Percentiles rank a stretch among this genome's conserved stretches.
Conservation (phyloP, 2,329 filamentous ascomycete genomes). For the Trichoderma semiorbis region DNA sequence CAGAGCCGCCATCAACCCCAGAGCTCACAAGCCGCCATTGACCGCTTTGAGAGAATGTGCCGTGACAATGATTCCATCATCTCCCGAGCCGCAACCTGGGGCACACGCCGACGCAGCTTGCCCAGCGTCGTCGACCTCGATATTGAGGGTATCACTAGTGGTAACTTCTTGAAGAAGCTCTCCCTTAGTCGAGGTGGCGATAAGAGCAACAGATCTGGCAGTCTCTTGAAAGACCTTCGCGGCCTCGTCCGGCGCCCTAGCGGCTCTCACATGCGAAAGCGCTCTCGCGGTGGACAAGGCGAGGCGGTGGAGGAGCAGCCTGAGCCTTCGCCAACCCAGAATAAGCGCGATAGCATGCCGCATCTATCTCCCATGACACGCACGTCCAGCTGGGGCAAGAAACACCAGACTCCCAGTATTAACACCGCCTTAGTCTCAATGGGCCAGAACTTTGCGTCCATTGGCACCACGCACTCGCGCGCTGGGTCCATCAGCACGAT, state of each 20-base stretch:
- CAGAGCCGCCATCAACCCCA: slow-evolving; percentile 43
- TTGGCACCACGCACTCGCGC: slow-evolving; percentile 54
- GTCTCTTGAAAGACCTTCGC: slow-evolving; percentile 47
- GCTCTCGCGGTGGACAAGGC: slow-evolving; percentile 41
- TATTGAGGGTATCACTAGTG: slow-evolving; percentile 52
- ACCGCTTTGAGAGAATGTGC: slow-evolving; percentile 48
- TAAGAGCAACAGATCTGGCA: slow-evolving; percentile 45
- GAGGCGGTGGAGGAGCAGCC: slow-evolving; percentile 24
- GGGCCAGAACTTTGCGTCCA: slow-evolving; percentile 51
- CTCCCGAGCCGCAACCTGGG: slow-evolving; percentile 65
- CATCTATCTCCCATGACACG: slow-evolving; percentile 50
- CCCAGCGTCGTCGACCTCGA: slow-evolving; percentile 57
- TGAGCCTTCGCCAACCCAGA: slow-evolving; percentile 29
- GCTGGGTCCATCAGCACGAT: slow-evolving; percentile 57
- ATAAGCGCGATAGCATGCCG: slow-evolving; percentile 42
- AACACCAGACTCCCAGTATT: slow-evolving; percentile 49
- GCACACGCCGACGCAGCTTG: slow-evolving; percentile 63
- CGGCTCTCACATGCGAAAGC: slow-evolving; percentile 42
- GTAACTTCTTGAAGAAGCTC: slow-evolving; percentile 61
- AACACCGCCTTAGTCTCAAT: slow-evolving; percentile 58
- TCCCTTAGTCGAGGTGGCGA: slow-evolving; percentile 49
- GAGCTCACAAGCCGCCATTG: slow-evolving; percentile 53
- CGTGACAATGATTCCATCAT: slow-evolving; percentile 56
- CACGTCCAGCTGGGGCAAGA: slow-evolving; percentile 51
- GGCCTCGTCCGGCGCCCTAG: slow-evolving; percentile 51